Percentiles rank a stretch among this genome's conserved stretches.
phyloP scores from a whole-genome alignment of 139 green algal species.

The Chlamydomonas sphaeroides region DNA sequence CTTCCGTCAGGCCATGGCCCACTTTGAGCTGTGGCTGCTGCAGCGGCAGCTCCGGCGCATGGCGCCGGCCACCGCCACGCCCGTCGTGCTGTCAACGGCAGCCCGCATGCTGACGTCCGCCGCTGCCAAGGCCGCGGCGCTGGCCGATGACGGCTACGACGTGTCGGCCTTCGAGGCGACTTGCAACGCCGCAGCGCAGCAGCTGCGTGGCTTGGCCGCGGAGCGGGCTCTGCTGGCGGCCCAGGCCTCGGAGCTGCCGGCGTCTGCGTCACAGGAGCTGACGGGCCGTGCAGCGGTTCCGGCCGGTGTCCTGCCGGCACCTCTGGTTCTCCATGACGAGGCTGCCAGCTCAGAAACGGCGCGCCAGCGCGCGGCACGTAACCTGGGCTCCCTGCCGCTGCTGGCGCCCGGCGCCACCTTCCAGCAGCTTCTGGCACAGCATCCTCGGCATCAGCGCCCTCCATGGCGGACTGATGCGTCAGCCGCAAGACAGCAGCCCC shows the following conservation, averaged over 20 bases:
- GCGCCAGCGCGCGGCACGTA: not conserved
- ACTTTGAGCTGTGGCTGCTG: constrained; percentile 60
- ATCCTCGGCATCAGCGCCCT: too few relatives aligned
- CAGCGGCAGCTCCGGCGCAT: constrained; percentile 15
- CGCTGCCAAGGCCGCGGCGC: constrained; percentile 31
- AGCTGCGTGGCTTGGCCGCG: constrained; percentile 10
- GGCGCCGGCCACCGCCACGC: not conserved
- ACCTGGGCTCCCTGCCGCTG: constrained; percentile 48
- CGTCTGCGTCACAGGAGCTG: too few relatives aligned
- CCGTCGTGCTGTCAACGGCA: constrained; percentile 13
- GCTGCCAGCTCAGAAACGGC: too few relatives aligned
- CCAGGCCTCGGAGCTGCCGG: not conserved
- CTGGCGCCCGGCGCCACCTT: not conserved
- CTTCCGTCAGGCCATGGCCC: constrained; percentile 20
- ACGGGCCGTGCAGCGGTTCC: too few relatives aligned
- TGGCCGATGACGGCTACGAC: constrained; percentile 41
- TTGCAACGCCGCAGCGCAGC: not conserved
- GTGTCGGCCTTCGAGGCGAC: constrained; percentile 39
- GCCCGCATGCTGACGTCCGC: constrained; percentile 51
- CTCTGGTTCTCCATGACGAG: too few relatives aligned
- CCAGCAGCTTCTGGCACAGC: not conserved
- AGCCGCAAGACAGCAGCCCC: too few relatives aligned
- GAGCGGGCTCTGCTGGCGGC: constrained; percentile 8
- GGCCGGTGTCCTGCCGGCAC: too few relatives aligned
- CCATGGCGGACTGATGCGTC: too few relatives aligned